phyloP scores from a whole-genome alignment of 2,329 filamentous ascomycete species.

The Alternaria alternata region DNA sequence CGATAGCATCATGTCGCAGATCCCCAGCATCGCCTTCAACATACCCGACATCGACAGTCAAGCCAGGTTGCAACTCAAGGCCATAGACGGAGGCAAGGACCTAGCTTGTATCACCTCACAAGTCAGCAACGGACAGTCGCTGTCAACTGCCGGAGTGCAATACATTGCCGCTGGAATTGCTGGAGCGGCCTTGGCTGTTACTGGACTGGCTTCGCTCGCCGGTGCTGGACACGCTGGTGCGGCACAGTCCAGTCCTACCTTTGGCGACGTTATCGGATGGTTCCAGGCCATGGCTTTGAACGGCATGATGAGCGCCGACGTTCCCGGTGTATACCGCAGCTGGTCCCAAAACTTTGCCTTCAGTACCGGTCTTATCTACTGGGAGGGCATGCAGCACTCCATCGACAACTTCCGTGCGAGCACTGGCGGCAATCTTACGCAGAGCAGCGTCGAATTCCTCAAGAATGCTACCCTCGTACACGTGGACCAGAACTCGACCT shows the following conservation, averaged over 20 bases:
- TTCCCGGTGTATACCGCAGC: slow-evolving; percentile 85
- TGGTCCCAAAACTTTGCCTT: slow-evolving; percentile 95
- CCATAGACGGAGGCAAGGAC: slow-evolving; percentile 65
- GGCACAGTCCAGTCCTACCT: slow-evolving; percentile 78
- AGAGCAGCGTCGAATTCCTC: slow-evolving; percentile 78
- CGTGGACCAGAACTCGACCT: slow-evolving; percentile 64
- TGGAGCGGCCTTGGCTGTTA: slow-evolving; percentile 79
- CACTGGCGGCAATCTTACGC: slow-evolving; percentile 87
- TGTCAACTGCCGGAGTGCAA: slow-evolving; percentile 76
- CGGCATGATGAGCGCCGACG: slow-evolving; percentile 91
- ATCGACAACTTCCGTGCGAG: slow-evolving; percentile 83
- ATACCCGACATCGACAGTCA: slow-evolving; percentile 89
- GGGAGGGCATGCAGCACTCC: slow-evolving; percentile 77
- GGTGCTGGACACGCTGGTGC: slow-evolving; percentile 60
- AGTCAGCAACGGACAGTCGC: slow-evolving; percentile 87
- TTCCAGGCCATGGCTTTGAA: slow-evolving; percentile 96
- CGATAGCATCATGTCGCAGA: slow-evolving; percentile 72
- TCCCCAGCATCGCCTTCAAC: slow-evolving; percentile 88
- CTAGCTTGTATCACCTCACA: slow-evolving; percentile 85
- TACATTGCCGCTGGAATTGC: slow-evolving; percentile 86
- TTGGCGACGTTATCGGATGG: slow-evolving; percentile 84
- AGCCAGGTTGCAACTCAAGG: slow-evolving; percentile 78
- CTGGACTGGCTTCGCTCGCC: slow-evolving; percentile 74
- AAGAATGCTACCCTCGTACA: slow-evolving; percentile 79
- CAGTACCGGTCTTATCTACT: slow-evolving; percentile 83